Evolutionary conservation across 306 rosid species (phyloP), one percentile per base, ranked within the genome.

Genomic region (Prosopis cineraria): DNA sequence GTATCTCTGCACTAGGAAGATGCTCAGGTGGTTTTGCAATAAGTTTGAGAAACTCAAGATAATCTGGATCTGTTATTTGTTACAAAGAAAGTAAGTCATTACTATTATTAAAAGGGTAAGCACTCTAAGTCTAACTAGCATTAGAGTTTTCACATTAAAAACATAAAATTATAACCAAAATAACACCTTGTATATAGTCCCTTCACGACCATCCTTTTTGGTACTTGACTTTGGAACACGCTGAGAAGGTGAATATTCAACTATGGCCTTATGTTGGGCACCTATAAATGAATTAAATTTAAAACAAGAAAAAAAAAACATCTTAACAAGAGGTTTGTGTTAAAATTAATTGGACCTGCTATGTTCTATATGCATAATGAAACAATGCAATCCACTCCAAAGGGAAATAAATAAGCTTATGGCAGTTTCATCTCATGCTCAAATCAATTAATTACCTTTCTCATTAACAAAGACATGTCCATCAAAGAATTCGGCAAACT

Each of bases 1-100:
- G 99, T 83, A 95, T 91, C 77, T 95, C 99, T 36, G 99, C 99
- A 87, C 99, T 95, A 11, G 98, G 99, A 79, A 95, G 98, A 88
- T 95, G 90, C 84, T 93, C 98, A 7, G 86, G 85, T 16, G 98
- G 94, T 80, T 88, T 89, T 48, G 97, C 90, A 84, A 93, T 91
- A 81, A 86, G 60, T 81, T 95, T 91, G 73, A 95, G 97, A 69
- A 95, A 95, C 90, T 95, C 99, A 59, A 95, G 79, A 81, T 95
- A 95, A 85, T 93, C 99, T 2, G 98, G 93, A 86, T 95, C 99
- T 95, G 81, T 71, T 74, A 53, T 73, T 73, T 77, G 33, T 39
- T 12, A 52, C 6, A 25, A 56, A 78, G 79, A 63, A 79, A 75
- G 24, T 56, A 0, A n/a, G 43, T 71, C 62, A 74, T 59, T 50